These are phyloP conservation scores for Pichia sp. DNA, from an alignment of 1,139 yeast genomes.

Conservation along the genomic window DNA sequence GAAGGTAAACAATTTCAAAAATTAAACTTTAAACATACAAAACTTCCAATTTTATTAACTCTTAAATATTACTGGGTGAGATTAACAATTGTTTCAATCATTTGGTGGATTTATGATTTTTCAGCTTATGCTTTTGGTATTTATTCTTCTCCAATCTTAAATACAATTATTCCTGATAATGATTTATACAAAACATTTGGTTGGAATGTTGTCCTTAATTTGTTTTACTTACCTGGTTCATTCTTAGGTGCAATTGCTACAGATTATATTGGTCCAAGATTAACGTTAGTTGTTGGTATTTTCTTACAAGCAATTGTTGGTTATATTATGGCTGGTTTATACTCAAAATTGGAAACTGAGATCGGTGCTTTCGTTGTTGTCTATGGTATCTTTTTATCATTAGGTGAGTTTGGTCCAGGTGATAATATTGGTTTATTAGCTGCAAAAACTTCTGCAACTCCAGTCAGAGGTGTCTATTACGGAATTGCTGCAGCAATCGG, in stretches of 20 bases:
- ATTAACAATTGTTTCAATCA: constrained; percentile 57
- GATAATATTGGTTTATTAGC: constrained; percentile 85
- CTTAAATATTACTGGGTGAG: constrained; percentile 84
- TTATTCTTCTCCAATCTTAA: constrained; percentile 65
- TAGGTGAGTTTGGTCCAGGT: constrained; percentile 95
- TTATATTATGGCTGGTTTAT: constrained; percentile 75
- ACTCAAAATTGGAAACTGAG: constrained; percentile 47
- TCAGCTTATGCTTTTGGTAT: constrained; percentile 82
- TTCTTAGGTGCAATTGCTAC: constrained; percentile 73
- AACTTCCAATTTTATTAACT: constrained; percentile 62
- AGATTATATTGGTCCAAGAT: constrained; percentile 87
- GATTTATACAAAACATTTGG: constrained; percentile 75
- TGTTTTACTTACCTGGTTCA: constrained; percentile 87
- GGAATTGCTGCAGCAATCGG: constrained; percentile 90
- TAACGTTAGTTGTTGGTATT: constrained; percentile 67
- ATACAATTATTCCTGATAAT: constrained; percentile 51
- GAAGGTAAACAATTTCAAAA: constrained; percentile 69
- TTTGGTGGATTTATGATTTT: constrained; percentile 92
- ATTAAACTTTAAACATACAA: constrained; percentile 58
- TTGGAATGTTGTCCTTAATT: constrained; percentile 84
- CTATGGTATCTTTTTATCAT: constrained; percentile 76
- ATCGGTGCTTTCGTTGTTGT: constrained; percentile 77
- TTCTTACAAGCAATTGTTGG: constrained; percentile 72
- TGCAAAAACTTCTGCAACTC: constrained; percentile 78
- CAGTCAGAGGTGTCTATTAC: constrained; percentile 85